phyloP scores from a whole-genome alignment of 371 early-diverging fungal species.

The Saksenaea vasiformis region DNA sequence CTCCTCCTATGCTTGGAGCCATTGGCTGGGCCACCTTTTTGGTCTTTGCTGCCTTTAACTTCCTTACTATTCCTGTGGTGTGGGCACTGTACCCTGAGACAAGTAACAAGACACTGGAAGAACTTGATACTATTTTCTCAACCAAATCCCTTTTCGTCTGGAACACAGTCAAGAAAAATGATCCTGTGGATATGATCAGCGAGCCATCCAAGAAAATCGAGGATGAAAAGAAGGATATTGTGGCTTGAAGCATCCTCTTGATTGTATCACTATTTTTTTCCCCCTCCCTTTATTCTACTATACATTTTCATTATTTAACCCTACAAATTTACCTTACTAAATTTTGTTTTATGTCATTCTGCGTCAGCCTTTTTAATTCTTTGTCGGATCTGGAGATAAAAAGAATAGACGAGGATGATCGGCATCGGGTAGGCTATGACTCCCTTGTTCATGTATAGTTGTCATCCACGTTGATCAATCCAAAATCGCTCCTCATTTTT shows the following conservation, averaged over 20 bases:
- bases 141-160: conserved; percentile 44
- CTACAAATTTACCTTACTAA: too few relatives aligned
- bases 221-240: background rate
- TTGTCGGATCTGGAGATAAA: too few relatives aligned
- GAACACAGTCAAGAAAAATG: conserved; percentile 36
- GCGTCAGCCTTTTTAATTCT: too few relatives aligned
- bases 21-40: conserved; percentile 47
- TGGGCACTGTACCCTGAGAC: conserved; percentile 41
- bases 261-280: too few relatives aligned
- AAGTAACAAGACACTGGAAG: conserved; percentile 41
- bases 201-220: background rate
- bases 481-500: too few relatives aligned
- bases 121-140: conserved; percentile 40
- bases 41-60: conserved; percentile 42
- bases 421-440: too few relatives aligned
- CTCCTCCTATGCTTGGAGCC: conserved; percentile 38
- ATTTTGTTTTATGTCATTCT: too few relatives aligned
- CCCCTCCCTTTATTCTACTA: background rate
- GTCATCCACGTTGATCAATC: too few relatives aligned
- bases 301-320: too few relatives aligned
- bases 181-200: background rate
- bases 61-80: conserved; percentile 40
- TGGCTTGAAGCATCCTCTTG: background rate
- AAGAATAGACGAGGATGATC: too few relatives aligned
- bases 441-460: too few relatives aligned